Evolutionary conservation across 208 protist species (phyloP).

Genomic region (Angomonas deanei): DNA sequence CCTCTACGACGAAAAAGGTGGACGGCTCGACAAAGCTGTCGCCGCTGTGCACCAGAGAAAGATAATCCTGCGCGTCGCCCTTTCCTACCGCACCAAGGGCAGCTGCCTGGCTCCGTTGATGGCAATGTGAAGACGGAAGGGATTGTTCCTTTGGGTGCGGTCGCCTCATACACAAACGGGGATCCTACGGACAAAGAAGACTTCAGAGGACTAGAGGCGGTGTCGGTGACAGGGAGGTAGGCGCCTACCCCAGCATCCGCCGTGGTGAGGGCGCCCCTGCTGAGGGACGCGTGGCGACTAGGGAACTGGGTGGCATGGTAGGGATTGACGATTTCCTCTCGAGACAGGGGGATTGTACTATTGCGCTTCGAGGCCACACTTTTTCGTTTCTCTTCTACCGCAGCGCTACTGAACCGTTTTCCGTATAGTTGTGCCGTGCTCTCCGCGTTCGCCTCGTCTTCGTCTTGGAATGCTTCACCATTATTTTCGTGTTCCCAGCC

Average conservation of each 20-base stretch:
- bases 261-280: background rate
- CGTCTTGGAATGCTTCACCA: too few species aligned
- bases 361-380: background rate
- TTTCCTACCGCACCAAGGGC: background rate
- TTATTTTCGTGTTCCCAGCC: background rate
- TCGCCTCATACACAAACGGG: background rate
- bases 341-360: background rate
- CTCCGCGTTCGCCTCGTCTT: too few species aligned
- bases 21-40: slow-evolving; percentile 35
- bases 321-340: background rate
- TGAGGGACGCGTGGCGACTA: background rate
- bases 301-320: background rate
- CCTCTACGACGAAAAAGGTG: slow-evolving; percentile 75
- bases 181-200: background rate
- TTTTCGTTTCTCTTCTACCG: too few species aligned
- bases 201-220: background rate
- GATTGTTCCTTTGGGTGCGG: background rate
- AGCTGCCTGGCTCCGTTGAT: slow-evolving; percentile 10
- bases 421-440: too few species aligned
- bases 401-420: too few species aligned
- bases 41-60: background rate
- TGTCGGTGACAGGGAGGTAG: background rate
- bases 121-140: slow-evolving; percentile 3
- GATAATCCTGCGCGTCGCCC: background rate
- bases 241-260: background rate